Evolutionary conservation across 805 yeast species (phyloP).

Genomic region (Wickerhamomyces tratensis): DNA sequence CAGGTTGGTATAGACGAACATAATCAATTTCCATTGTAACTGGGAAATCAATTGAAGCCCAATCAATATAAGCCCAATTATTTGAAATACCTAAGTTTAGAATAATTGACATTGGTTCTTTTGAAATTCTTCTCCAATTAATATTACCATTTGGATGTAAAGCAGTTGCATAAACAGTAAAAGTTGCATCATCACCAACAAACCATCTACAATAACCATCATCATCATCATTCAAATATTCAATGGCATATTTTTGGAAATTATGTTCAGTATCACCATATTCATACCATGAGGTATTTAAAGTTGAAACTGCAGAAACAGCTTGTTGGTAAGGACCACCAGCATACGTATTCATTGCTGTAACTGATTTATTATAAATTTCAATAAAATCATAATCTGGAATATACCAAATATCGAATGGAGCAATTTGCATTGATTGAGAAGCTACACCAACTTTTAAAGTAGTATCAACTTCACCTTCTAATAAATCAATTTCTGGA

Average conservation of each 20-base stretch:
- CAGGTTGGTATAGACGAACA: slow-evolving; percentile 41
- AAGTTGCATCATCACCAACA: slow-evolving; percentile 37
- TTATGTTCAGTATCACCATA: slow-evolving; percentile 5
- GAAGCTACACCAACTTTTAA: slow-evolving; percentile 32
- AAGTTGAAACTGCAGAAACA: slow-evolving; percentile 34
- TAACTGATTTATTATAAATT: slow-evolving; percentile 28
- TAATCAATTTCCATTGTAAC: slow-evolving; percentile 32
- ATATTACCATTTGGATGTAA: slow-evolving; percentile 41
- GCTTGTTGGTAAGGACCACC: slow-evolving; percentile 47
- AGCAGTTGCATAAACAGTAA: slow-evolving; percentile 31
- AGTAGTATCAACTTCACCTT: slow-evolving; percentile 30
- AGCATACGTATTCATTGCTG: slow-evolving; percentile 34
- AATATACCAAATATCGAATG: slow-evolving; percentile 40
- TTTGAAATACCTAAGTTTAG: slow-evolving; percentile 40
- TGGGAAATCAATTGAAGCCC: slow-evolving; percentile 36
- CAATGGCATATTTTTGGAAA: slow-evolving; percentile 35
- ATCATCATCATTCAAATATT: slow-evolving; percentile 26
- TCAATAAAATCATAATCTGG: slow-evolving; percentile 39
- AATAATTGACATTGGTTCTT: slow-evolving; percentile 41
- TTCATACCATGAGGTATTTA: slow-evolving; percentile 38
- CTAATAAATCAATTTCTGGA: slow-evolving; percentile 40
- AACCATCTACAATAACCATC: slow-evolving; percentile 28
- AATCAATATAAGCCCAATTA: slow-evolving; percentile 41
- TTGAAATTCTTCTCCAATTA: slow-evolving; percentile 36
- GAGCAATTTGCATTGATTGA: slow-evolving; percentile 43